Percentiles rank a stretch among this genome's conserved stretches.
Evolutionary conservation across 768 basidiomycete genomes (phyloP).

Genomic region (Serendipita vermifera): DNA sequence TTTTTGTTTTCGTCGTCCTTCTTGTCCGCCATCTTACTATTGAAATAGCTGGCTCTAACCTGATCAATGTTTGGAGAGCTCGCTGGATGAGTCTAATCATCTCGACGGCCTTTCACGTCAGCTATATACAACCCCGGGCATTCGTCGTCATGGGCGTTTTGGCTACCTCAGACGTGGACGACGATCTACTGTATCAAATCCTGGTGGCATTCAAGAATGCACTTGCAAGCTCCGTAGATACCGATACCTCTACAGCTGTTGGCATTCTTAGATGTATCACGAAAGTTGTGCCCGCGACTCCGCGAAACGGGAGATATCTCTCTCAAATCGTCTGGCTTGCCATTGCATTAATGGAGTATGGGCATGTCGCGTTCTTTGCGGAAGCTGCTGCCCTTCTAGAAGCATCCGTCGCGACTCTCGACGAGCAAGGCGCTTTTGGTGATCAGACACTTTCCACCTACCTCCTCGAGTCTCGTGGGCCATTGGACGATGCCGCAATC

Average conservation of each 20-base stretch:
- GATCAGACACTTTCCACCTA: conserved; percentile 32
- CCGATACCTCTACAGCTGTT: conserved; percentile 55
- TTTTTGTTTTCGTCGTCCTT: conserved; percentile 5
- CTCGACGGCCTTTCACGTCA: conserved; percentile 80
- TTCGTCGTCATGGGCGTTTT: conserved; percentile 75
- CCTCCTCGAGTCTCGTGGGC: conserved; percentile 43
- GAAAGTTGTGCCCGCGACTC: conserved; percentile 59
- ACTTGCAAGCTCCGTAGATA: conserved; percentile 45
- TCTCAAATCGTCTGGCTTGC: conserved; percentile 76
- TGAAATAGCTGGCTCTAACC: conserved; percentile 30
- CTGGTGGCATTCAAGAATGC: conserved; percentile 73
- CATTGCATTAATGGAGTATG: conserved; percentile 68
- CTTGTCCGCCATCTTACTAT: conserved; percentile 9
- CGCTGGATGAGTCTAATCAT: conserved; percentile 87
- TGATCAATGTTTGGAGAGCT: conserved; percentile 81
- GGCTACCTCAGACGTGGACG: conserved; percentile 76
- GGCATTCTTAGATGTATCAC: conserved; percentile 83
- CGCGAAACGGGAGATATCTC: conserved; percentile 57
- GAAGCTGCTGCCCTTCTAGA: conserved; percentile 44
- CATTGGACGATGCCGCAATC: conserved; percentile 51
- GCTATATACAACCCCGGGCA: conserved; percentile 75
- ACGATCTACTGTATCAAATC: conserved; percentile 88
- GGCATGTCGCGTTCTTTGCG: conserved; percentile 51
- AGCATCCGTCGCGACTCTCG: conserved; percentile 51
- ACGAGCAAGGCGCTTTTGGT: conserved; percentile 38